These are phyloP conservation scores for Zymoseptoria pseudotritici DNA, from an alignment of 2,329 filamentous ascomycete genomes.

Conservation along the genomic window DNA sequence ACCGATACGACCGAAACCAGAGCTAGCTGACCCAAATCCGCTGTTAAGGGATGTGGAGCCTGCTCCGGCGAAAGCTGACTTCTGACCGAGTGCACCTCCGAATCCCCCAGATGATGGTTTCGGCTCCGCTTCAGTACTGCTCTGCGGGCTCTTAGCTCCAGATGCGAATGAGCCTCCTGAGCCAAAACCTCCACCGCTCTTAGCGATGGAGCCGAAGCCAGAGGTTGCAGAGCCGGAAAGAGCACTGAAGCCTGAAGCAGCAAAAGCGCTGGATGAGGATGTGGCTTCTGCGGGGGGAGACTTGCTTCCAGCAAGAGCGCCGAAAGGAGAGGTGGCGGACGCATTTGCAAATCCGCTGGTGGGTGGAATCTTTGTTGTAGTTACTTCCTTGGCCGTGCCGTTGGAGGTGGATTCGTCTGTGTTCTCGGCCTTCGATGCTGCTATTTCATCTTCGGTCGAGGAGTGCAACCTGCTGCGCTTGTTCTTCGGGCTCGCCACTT, in stretches of 20 bases:
- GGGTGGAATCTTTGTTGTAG: constrained; percentile 15
- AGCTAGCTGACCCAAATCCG: constrained; percentile 27
- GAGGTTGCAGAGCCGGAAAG: constrained; percentile 34
- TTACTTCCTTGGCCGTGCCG: constrained; percentile 11
- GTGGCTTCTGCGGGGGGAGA: constrained; percentile 27
- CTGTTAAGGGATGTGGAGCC: constrained; percentile 14
- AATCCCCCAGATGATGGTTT: constrained; percentile 24
- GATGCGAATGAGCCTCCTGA: constrained; percentile 24
- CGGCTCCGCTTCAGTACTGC: constrained; percentile 19
- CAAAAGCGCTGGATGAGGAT: constrained; percentile 45
- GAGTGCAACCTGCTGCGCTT: constrained; percentile 37
- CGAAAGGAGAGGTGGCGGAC: constrained; percentile 43
- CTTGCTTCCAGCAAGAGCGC: constrained; percentile 34
- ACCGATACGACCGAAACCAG: constrained; percentile 28
- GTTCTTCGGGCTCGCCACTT: constrained; percentile 40
- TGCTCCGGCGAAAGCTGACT: constrained; percentile 24
- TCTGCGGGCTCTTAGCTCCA: constrained; percentile 31
- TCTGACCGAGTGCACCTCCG: constrained; percentile 32
- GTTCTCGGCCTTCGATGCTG: constrained; percentile 10
- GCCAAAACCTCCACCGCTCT: constrained; percentile 25
- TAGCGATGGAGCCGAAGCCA: constrained; percentile 31
- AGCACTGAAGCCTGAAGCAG: constrained; percentile 39
- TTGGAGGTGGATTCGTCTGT: constrained; percentile 21
- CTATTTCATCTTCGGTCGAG: constrained; percentile 22
- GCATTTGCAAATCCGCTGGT: constrained; percentile 39